Base-by-base conservation (phyloP, 345 rosid species). In the Salix suchowensis region DNA sequence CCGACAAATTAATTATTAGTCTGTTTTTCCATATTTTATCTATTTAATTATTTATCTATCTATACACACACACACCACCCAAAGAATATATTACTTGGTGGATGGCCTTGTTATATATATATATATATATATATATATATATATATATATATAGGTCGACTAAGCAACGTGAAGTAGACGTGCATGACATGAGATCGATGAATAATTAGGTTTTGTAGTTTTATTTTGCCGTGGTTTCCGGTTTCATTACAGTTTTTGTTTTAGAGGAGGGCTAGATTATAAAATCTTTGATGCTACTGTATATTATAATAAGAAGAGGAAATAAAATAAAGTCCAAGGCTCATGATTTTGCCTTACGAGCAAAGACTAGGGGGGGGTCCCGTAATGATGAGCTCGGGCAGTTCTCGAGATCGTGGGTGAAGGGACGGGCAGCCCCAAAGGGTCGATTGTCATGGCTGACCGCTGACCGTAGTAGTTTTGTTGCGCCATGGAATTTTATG, bases 341-440 rank as follows among this genome's bases (percentile, higher is more conserved):
- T 86, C 73, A 89, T 89, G 91, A 91, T 89, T 86, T 80, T 86
- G 85, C 88, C 91, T 87, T 91, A 44, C 75, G 86, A 82, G 79
- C 80, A 84, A 89, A 89, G 96, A 83, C 90, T 86, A 18, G 88
- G 96, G 88, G 88, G 26, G 88, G 96, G 88, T 28, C 82, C 83
- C 50, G 82, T 68, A 82, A 89, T 88, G 87, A 89, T 91, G 82
- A 74, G 73, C 42, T 65, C 78, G 89, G 88, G 82, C 87, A 76
- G 78, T 36, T 46, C 73, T 79, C 10, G 42, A 74, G 74, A 74
- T 68, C 74, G 88, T 84, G 87, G 82, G 74, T 58, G 15, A n/a
- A 23, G 44, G 55, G 74, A 5, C 78, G 90, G 93, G 89, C 87
- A 84, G 82, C 76, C 65, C 67, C 21, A 13, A 34, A 34, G 67